These are phyloP conservation scores for Trichoderma reesei DNA, from an alignment of 495 filamentous ascomycete species.

Conservation along the genomic window DNA sequence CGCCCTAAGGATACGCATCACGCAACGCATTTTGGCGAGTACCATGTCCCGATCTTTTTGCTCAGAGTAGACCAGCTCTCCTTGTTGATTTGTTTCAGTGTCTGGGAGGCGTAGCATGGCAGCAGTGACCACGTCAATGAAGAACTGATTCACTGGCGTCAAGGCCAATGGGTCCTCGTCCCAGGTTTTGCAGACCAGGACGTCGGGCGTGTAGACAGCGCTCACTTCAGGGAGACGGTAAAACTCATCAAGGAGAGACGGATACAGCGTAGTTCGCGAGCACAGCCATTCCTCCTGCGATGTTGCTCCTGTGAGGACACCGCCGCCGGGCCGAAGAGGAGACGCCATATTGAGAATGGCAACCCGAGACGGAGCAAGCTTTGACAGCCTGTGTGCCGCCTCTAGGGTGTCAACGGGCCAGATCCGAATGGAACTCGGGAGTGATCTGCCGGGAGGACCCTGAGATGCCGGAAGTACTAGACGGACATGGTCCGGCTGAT, in stretches of 20 bases:
- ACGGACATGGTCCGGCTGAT: neutral
- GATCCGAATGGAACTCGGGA: slow-evolving; percentile 25
- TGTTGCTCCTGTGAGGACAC: slow-evolving; percentile 44
- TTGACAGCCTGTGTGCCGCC: slow-evolving; percentile 28
- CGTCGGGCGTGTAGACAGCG: slow-evolving; percentile 47
- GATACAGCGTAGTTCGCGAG: slow-evolving; percentile 50
- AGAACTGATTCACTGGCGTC: slow-evolving; percentile 21
- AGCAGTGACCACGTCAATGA: slow-evolving; percentile 48
- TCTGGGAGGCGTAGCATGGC: slow-evolving; percentile 44
- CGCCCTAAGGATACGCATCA: slow-evolving; percentile 44
- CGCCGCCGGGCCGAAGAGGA: slow-evolving; percentile 43
- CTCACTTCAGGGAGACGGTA: slow-evolving; percentile 47
- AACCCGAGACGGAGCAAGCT: slow-evolving; percentile 18
- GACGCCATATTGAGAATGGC: slow-evolving; percentile 58
- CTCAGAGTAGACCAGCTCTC: slow-evolving; percentile 22
- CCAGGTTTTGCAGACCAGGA: slow-evolving; percentile 23
- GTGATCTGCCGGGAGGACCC: slow-evolving; percentile 15
- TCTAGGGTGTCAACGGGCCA: slow-evolving; percentile 33
- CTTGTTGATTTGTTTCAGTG: slow-evolving; percentile 20
- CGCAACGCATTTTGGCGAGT: slow-evolving; percentile 49
- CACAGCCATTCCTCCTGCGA: slow-evolving; percentile 62
- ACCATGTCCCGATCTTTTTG: slow-evolving; percentile 39
- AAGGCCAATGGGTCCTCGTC: slow-evolving; percentile 11
- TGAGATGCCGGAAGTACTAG: slow-evolving; percentile 9
- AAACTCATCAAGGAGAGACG: slow-evolving; percentile 40